A percentile compares a stretch with the other conserved stretches of the same genome.
These are phyloP conservation scores for Dactylellina sp. DNA, from an alignment of 2,329 filamentous ascomycete species.

Conservation along the genomic window DNA sequence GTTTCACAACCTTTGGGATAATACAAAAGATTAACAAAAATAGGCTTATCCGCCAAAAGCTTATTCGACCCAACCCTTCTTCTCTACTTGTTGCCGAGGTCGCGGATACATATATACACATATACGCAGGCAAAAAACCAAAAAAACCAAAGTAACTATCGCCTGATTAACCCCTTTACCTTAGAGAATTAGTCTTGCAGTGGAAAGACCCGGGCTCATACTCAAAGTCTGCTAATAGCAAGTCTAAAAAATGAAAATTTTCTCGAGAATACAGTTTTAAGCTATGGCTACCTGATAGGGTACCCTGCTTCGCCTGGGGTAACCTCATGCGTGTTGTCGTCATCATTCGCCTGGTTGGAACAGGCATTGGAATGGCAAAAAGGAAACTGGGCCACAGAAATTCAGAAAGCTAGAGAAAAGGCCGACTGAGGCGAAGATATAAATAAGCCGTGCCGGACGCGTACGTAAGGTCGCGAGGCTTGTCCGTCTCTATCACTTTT, in stretches of 20 bases:
- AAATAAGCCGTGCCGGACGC: slow-evolving; percentile 17
- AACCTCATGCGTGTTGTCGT: slow-evolving; percentile 54
- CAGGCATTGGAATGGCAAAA: slow-evolving; percentile 12
- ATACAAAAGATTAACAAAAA: too few species aligned
- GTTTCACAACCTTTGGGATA: too few species aligned
- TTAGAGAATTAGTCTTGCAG: too few species aligned
- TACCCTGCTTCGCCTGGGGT: slow-evolving; percentile 18
- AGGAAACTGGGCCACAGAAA: slow-evolving; percentile 7
- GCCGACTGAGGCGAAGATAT: slow-evolving; percentile 3
- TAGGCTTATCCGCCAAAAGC: too few species aligned
- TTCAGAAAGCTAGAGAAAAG: not conserved
- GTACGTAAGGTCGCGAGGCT: slow-evolving; percentile 38
- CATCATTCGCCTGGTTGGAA: slow-evolving; percentile 23
- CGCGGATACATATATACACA: too few species aligned
- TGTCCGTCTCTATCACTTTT: slow-evolving; percentile 2
- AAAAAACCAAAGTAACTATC: too few species aligned
- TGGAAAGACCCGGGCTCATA: too few species aligned
- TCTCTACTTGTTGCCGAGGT: too few species aligned
- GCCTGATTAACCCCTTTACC: too few species aligned
- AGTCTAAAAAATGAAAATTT: not conserved
- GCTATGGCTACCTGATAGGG: not conserved
- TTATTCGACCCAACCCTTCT: too few species aligned
- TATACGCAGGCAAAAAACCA: too few species aligned
- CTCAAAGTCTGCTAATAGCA: too few species aligned
- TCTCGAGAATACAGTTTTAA: not conserved